Conservation (phyloP, 2,329 filamentous ascomycete species). For the Truncatella angustata region DNA sequence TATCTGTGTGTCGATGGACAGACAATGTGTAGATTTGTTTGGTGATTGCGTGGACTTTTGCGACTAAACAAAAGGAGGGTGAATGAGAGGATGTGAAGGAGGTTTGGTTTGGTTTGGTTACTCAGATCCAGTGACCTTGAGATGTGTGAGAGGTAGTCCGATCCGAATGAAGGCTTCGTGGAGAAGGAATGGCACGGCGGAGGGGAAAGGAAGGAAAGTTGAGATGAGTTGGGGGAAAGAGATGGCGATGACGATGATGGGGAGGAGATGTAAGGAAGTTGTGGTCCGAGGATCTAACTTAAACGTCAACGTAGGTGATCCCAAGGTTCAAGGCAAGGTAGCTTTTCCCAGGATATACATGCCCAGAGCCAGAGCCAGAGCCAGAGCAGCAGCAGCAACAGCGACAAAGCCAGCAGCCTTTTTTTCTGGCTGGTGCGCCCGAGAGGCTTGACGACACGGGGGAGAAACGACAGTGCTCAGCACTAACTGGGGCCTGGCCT, state of each 20-base stretch:
- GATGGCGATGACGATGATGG: conserved; percentile 22
- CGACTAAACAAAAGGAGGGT: conserved; percentile 37
- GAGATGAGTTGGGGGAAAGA: conserved; percentile 15
- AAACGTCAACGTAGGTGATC: neutral
- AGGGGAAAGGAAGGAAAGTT: conserved; percentile 18
- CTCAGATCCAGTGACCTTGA: conserved; percentile 15
- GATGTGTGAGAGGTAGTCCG: conserved; percentile 23
- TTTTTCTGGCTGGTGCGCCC: neutral
- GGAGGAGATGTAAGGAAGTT: conserved; percentile 19
- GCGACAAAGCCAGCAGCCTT: neutral
- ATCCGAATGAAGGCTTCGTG: conserved; percentile 2
- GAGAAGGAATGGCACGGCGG: conserved; percentile 29
- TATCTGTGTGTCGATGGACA: conserved; percentile 16
- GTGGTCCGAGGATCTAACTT: neutral
- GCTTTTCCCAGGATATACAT: neutral
- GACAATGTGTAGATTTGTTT: conserved; percentile 20
- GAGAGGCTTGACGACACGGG: neutral
- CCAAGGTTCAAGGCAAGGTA: neutral
- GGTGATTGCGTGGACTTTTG: conserved; percentile 31
- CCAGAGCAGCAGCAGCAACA: neutral
- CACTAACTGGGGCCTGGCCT: neutral
- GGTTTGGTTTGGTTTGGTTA: conserved; percentile 33
- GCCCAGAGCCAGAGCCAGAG: neutral
- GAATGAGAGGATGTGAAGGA: conserved; percentile 42
- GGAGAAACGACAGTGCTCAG: neutral